Evolutionary conservation across 2,329 filamentous ascomycete genomes (phyloP), one percentile per base, ranked within the genome.

Genomic region (Colletotrichum sp.): DNA sequence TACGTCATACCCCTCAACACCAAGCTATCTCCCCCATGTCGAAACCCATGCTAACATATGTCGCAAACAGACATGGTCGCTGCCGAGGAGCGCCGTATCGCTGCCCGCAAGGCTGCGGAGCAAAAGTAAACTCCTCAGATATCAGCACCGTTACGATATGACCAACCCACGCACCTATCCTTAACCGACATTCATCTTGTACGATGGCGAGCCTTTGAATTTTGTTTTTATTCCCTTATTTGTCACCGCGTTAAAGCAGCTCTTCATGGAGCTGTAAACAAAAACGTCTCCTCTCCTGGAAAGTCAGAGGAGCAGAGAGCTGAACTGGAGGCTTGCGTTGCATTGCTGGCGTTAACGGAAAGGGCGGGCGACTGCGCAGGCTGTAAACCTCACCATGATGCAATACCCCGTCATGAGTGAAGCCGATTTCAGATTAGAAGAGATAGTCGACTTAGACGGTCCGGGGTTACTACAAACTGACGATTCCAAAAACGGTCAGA

Each of bases 21-120:
- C 30, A n/a, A 61, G 9, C 52, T n/a, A 3, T 22, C 16, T 25
- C 15, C 13, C 16, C n/a, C 25, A 22, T 13, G 44, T 52, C n/a
- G 16, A 32, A 66, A 30, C 11, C 30, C 27, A 22, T 29, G 44
- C 76, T 70, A 27, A 77, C 36, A n/a, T 74, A 78, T n/a, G n/a
- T 59, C 78, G 80, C 74, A 80, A 69, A 34, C 80, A 94, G 94
- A 96, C 81, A 96, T 96, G 94, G 93, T 96, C 66, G 94, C 91
- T 77, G 92, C 95, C 25, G 95, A 96, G 87, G 95, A 96, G 88
- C 89, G 89, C 79, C 87, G 90, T 52, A 78, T 92, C 57, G 86
- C 85, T 22, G 84, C 87, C 80, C 85, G 85, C 80, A 77, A 77
- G 67, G 72, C 75, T 27, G 16, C 71, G 8, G 75, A 77, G 75